Evolutionary conservation across 2,329 filamentous ascomycete species (phyloP).

Genomic region (Myriangium duriaei): DNA sequence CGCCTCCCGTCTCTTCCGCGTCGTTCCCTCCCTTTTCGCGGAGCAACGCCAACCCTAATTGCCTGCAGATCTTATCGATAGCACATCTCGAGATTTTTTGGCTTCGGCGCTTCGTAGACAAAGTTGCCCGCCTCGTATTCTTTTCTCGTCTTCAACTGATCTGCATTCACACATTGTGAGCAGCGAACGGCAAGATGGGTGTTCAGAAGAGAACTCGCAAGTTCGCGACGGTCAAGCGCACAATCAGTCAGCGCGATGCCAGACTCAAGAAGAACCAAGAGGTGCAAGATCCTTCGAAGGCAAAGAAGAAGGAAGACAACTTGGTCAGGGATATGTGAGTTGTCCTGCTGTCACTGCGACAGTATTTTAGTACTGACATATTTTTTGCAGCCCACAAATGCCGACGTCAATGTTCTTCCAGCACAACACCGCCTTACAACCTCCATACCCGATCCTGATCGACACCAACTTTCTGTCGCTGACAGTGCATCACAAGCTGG

Average conservation of each 20-base stretch:
- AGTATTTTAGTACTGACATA: conserved; percentile 12
- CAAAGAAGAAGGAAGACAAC: conserved; percentile 45
- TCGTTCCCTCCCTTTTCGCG: not conserved
- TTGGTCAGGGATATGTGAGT: conserved; percentile 60
- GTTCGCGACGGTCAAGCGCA: conserved; percentile 71
- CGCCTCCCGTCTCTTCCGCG: too few relatives aligned
- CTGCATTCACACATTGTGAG: too few relatives aligned
- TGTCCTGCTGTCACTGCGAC: conserved; percentile 9
- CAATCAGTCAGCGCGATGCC: conserved; percentile 71
- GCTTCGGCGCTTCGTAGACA: too few relatives aligned
- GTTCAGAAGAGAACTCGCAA: conserved; percentile 83
- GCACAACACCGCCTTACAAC: conserved; percentile 74
- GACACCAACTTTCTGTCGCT: conserved; percentile 89
- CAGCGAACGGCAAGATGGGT: too few relatives aligned
- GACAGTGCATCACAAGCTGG: conserved; percentile 82
- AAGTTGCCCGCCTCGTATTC: too few relatives aligned
- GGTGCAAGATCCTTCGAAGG: conserved; percentile 45
- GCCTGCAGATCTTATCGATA: not conserved
- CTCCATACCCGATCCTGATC: conserved; percentile 68
- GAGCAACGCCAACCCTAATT: too few relatives aligned
- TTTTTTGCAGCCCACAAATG: conserved; percentile 21
- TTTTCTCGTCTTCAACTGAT: too few relatives aligned
- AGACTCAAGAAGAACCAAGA: conserved; percentile 71
- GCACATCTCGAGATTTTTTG: not conserved
- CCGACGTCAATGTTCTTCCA: conserved; percentile 64